A percentile compares a stretch with the other conserved stretches of the same genome.
phyloP scores from a whole-genome alignment of 768 basidiomycete genomes.

The Pholiota molesta region DNA sequence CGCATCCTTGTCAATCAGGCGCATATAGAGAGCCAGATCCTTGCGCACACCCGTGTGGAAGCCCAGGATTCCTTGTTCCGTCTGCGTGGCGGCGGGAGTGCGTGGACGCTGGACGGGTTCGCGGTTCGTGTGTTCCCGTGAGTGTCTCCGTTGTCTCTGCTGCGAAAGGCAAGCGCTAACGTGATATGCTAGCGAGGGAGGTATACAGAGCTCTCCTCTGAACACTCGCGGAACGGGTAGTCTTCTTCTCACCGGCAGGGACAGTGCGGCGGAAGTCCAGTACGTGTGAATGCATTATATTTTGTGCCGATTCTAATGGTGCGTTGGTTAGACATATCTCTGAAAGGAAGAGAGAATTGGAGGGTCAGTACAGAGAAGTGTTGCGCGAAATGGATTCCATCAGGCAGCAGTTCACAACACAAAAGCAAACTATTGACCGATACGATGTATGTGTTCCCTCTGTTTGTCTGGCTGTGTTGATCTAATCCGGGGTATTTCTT shows the following conservation, averaged over 20 bases:
- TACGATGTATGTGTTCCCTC: conserved; percentile 34
- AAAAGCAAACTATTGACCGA: conserved; percentile 28
- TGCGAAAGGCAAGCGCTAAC: neutral
- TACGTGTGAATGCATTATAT: conserved; percentile 40
- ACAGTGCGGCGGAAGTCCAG: conserved; percentile 52
- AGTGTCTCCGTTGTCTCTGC: conserved; percentile 26
- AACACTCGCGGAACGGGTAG: conserved; percentile 39
- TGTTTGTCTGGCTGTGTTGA: neutral
- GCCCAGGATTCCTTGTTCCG: conserved; percentile 56
- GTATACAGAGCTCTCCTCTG: conserved; percentile 54
- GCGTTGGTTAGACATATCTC: conserved; percentile 46
- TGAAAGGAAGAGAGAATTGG: conserved; percentile 38
- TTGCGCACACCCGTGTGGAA: conserved; percentile 64
- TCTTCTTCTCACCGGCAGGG: conserved; percentile 55
- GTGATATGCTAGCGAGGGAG: conserved; percentile 58
- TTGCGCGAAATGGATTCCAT: conserved; percentile 26
- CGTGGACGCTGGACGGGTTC: conserved; percentile 68
- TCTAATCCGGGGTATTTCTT: neutral
- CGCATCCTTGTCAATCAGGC: conserved; percentile 80
- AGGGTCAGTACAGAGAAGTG: conserved; percentile 37
- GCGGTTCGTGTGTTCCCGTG: conserved; percentile 67
- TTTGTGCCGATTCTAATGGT: neutral
- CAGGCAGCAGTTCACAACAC: conserved; percentile 30
- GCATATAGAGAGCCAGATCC: conserved; percentile 70
- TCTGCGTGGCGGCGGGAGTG: conserved; percentile 52